Evolutionary conservation across 176 grass and related monocot genomes (phyloP).

Genomic region (Panicum miliaceum): DNA sequence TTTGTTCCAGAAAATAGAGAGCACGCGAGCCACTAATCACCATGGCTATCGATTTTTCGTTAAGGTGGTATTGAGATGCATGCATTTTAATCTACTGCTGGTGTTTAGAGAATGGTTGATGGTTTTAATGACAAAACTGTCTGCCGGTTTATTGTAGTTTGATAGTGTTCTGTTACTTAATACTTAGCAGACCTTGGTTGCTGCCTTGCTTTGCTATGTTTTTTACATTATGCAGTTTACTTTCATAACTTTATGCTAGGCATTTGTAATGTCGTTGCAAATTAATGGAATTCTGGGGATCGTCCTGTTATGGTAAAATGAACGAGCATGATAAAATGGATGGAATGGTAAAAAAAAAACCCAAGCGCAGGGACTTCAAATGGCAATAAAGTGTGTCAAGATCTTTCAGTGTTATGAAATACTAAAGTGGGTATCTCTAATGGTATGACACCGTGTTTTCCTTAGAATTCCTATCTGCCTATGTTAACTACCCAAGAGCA

Average conservation of each 20-base stretch:
- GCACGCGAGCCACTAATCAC: slow-evolving; percentile 4
- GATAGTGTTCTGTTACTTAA: background rate
- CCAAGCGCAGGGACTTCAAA: background rate
- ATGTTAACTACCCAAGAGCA: background rate
- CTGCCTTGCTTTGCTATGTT: background rate
- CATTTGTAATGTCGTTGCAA: background rate
- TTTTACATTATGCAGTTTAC: background rate
- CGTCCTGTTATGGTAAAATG: background rate
- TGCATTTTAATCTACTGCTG: background rate
- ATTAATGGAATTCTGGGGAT: background rate
- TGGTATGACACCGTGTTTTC: background rate
- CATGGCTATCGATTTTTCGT: background rate
- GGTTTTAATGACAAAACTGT: background rate
- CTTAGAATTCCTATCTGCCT: background rate
- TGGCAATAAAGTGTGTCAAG: background rate
- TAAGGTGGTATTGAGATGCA: background rate
- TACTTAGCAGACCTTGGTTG: slow-evolving; percentile 3
- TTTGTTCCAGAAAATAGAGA: background rate
- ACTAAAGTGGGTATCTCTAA: background rate
- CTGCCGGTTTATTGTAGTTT: background rate
- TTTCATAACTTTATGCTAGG: background rate
- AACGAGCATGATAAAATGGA: background rate
- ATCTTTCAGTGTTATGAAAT: background rate
- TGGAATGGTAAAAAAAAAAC: no score
- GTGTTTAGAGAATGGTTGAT: background rate